These are phyloP conservation scores for Dioszegia hungarica DNA, from an alignment of 768 basidiomycete genomes.

Conservation along the genomic window DNA sequence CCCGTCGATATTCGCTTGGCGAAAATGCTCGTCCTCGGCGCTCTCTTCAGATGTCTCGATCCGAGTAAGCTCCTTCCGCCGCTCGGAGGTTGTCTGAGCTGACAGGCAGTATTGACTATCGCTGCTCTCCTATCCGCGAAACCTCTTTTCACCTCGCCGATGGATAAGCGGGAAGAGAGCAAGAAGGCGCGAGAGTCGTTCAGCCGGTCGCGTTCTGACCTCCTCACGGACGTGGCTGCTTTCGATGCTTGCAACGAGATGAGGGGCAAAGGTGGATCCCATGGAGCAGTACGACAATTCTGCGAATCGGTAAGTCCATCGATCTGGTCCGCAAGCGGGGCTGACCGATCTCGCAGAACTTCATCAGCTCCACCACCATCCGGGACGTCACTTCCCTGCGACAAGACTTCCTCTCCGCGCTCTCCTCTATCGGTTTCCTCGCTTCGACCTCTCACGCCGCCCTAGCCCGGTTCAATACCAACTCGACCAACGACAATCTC, in stretches of 20 bases:
- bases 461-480: conserved; percentile 57
- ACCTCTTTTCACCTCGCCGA: conserved; percentile 73
- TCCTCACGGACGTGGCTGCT: conserved; percentile 74
- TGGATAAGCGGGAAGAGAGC: conserved; percentile 79
- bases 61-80: conserved; percentile 49
- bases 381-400: conserved; percentile 75
- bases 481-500: conserved; percentile 65
- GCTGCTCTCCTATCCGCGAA: conserved; percentile 81
- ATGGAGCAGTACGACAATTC: conserved; percentile 58
- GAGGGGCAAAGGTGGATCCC: conserved; percentile 55
- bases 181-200: conserved; percentile 69
- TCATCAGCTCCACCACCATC: conserved; percentile 67
- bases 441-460: conserved; percentile 1
- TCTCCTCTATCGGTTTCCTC: conserved; percentile 68
- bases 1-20: conserved; percentile 81
- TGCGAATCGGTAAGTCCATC: conserved; percentile 60
- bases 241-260: conserved; percentile 55
- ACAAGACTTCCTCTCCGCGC: conserved; percentile 67
- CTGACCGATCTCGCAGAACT: conserved; percentile 57
- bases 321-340: background rate
- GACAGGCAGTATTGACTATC: conserved; percentile 61
- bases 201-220: conserved; percentile 67
- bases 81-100: no score
- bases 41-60: conserved; percentile 75
- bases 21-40: conserved; percentile 87